Evolutionary conservation across 179 eudicot genomes (phyloP), one percentile per base, ranked within the genome.

Genomic region (Dionaea muscipula): DNA sequence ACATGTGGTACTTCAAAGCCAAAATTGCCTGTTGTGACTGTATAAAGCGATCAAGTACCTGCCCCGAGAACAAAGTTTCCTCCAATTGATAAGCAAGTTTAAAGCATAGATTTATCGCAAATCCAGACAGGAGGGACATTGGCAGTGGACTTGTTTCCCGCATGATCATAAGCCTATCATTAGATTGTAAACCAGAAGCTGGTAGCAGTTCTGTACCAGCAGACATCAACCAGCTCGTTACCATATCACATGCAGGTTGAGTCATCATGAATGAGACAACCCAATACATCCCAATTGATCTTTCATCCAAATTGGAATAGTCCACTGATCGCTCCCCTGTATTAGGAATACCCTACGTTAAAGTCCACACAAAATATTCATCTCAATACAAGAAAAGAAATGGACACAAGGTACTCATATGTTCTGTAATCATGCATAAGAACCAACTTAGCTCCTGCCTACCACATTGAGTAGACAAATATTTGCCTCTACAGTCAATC

Each of bases 211-310:
- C 98, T 52, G 86, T 68, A 57, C 94, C 98, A 59, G 81, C 84
- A 36, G 95, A 80, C 48, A 65, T 82, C 66, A 91, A 70, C 95
- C 95, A 91, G 68, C 63, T 68, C 81, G 82, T 87, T 75, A 91
- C 91, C 64, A 79, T 77, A 38, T 91, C 95, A 65, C 91, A 87
- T 45, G 98, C 86, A 67, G 91, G 95, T 45, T 80, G 91, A 48
- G 83, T 82, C 95, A 80, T 84, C 37, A 94, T 82, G 71, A 87
- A 82, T 47, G 95, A 84, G 37, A 84, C 84, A 63, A 87, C 94
- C 98, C 98, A 91, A 81, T 87, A 87, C 95, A 91, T 87, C 61
- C 98, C 98, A 59, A 72, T 49, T 36, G 95, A 87, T 64, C 84
- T 78, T 25, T 82, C 90, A 67, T 91, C 98, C 84, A 91, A 62